phyloP scores from a whole-genome alignment of 106 monocot genomes.

The Dioscorea zingiberensis region DNA sequence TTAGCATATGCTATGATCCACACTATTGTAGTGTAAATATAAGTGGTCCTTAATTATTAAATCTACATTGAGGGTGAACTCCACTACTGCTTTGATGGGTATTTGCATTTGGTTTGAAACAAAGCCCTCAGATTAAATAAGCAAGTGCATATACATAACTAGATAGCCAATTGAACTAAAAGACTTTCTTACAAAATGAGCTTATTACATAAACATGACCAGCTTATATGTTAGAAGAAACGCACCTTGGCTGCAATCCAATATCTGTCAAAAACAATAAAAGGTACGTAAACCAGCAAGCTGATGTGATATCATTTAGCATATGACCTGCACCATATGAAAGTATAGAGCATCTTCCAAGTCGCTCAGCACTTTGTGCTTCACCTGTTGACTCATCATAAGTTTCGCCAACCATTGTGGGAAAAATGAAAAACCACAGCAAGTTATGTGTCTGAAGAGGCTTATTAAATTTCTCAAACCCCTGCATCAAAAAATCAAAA shows the following conservation, averaged over 20 bases:
- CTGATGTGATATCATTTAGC: constrained; percentile 90
- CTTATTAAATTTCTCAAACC: not conserved
- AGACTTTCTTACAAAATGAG: too few relatives aligned
- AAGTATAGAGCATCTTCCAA: constrained; percentile 54
- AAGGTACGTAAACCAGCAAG: constrained; percentile 95
- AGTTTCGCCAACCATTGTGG: constrained; percentile 28
- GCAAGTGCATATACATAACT: not conserved
- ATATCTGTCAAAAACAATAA: constrained; percentile 85
- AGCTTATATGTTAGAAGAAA: not conserved
- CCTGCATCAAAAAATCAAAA: not conserved
- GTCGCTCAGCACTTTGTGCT: constrained; percentile 20
- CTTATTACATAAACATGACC: too few relatives aligned
- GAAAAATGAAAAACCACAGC: not conserved
- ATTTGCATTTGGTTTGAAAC: too few relatives aligned
- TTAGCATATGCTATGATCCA: too few relatives aligned
- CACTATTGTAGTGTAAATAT: too few relatives aligned
- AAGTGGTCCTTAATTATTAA: too few relatives aligned
- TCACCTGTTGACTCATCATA: constrained; percentile 17
- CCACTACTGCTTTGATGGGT: too few relatives aligned
- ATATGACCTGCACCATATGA: constrained; percentile 85
- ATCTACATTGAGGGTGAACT: too few relatives aligned
- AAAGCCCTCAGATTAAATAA: not conserved
- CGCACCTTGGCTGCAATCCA: constrained; percentile 76
- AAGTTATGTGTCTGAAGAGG: not conserved
- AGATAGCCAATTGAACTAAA: too few relatives aligned